Evolutionary conservation across 768 basidiomycete genomes (phyloP).

Genomic region (Basidioascus undulatus): DNA sequence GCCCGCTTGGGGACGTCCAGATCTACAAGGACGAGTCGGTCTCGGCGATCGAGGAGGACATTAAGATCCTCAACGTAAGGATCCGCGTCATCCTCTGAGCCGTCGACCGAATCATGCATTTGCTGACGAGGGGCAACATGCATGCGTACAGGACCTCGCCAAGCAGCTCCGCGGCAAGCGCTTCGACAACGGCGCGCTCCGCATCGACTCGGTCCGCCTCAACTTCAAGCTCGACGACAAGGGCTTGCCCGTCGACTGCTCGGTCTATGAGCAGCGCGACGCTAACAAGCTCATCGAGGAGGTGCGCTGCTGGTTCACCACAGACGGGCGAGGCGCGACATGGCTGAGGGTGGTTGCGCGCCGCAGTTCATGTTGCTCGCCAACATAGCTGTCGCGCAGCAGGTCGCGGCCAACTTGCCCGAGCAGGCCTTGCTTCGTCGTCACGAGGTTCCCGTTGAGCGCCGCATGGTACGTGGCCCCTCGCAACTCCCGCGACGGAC

Average conservation of each 20-base stretch:
- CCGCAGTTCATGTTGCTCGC: slow-evolving; percentile 75
- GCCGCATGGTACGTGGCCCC: slow-evolving; percentile 42
- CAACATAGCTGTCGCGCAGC: slow-evolving; percentile 73
- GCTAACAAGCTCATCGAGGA: slow-evolving; percentile 73
- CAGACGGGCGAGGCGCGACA: neutral
- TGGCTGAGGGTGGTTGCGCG: neutral
- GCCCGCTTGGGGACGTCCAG: slow-evolving; percentile 27
- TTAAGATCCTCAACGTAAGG: slow-evolving; percentile 34
- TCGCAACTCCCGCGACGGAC: neutral
- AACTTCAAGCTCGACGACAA: slow-evolving; percentile 52
- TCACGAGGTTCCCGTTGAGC: slow-evolving; percentile 76
- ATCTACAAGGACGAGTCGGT: slow-evolving; percentile 34
- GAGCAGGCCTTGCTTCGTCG: slow-evolving; percentile 93
- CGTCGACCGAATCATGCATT: neutral
- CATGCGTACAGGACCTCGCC: slow-evolving; percentile 40
- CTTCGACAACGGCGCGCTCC: slow-evolving; percentile 55
- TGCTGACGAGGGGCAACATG: neutral
- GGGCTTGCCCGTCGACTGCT: slow-evolving; percentile 59
- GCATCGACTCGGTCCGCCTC: slow-evolving; percentile 40
- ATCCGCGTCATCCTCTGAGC: too few species aligned
- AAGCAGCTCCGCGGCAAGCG: slow-evolving; percentile 46
- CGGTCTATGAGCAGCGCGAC: slow-evolving; percentile 35
- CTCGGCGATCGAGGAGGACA: slow-evolving; percentile 45
- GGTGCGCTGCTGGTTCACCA: slow-evolving; percentile 23
- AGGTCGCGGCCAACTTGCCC: slow-evolving; percentile 76